Evolutionary conservation across 2,329 filamentous ascomycete genomes (phyloP).

Genomic region (Verticillium nonalfalfae): DNA sequence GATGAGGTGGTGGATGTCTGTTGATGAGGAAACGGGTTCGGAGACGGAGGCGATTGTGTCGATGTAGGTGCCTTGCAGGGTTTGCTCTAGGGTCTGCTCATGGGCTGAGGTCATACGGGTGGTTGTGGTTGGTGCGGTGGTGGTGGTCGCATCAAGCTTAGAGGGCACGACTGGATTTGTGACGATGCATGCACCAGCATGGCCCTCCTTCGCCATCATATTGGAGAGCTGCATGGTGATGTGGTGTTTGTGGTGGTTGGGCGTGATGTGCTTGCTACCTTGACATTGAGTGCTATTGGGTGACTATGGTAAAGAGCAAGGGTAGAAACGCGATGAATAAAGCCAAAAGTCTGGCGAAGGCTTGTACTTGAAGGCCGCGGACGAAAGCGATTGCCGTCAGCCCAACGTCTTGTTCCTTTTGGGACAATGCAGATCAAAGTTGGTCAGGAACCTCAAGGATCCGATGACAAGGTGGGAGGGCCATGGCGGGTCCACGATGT

Average conservation of each 20-base stretch:
- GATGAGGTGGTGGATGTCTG: conserved; percentile 23
- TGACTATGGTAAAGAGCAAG: no score
- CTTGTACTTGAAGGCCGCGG: neutral
- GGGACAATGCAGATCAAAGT: neutral
- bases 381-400: neutral
- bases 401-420: neutral
- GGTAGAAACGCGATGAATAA: neutral
- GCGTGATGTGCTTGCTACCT: no score
- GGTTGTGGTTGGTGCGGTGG: neutral
- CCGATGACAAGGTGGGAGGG: neutral
- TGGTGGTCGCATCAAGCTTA: neutral
- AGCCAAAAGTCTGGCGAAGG: neutral
- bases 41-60: conserved; percentile 22
- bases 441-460: neutral
- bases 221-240: no score
- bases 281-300: no score
- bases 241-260: no score
- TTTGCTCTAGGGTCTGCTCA: neutral
- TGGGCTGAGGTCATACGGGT: neutral
- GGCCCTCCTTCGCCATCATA: no score
- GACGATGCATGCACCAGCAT: no score
- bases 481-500: neutral
- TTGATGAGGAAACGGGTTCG: conserved; percentile 21
- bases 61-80: conserved; percentile 11
- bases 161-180: neutral